Percentiles rank a stretch among this genome's conserved stretches.
phyloP scores from a whole-genome alignment of 1,284 basidiomycete species.

The Trichosporon sp. region DNA sequence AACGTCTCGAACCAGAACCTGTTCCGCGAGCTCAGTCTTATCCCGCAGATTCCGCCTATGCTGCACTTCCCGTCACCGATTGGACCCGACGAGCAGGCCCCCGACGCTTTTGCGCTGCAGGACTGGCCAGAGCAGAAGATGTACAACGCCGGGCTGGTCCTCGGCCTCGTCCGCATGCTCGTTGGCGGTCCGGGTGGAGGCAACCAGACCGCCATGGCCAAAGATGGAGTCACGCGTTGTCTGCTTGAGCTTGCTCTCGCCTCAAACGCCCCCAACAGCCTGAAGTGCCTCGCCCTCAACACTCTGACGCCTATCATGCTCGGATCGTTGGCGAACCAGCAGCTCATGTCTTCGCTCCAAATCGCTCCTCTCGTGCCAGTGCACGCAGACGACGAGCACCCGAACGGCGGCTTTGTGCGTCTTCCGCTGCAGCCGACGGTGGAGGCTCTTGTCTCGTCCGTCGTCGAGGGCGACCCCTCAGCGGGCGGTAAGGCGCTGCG shows the following conservation, averaged over 20 bases:
- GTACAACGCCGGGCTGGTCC: constrained; percentile 67
- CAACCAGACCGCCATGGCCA: constrained; percentile 57
- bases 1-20: constrained; percentile 99
- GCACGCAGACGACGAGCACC: constrained; percentile 47
- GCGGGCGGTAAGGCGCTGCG: constrained; percentile 42
- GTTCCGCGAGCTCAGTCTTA: constrained; percentile 87
- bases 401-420: constrained; percentile 48
- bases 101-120: constrained; percentile 90
- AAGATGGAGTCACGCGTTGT: constrained; percentile 68
- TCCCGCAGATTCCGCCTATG: constrained; percentile 72
- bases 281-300: constrained; percentile 84
- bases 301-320: constrained; percentile 61
- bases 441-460: constrained; percentile 44
- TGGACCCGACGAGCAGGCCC: constrained; percentile 60
- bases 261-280: constrained; percentile 78
- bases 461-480: constrained; percentile 44
- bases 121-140: constrained; percentile 93
- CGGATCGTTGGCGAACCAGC: constrained; percentile 53
- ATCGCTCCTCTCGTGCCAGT: constrained; percentile 51
- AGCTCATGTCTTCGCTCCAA: constrained; percentile 50
- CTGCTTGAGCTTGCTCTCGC: constrained; percentile 82
- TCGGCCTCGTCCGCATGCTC: constrained; percentile 64
- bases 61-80: constrained; percentile 78
- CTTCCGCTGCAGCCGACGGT: constrained; percentile 48
- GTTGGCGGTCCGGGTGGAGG: constrained; percentile 65